Percentiles rank a stretch among this genome's conserved stretches.
Conservation (phyloP, 2,329 filamentous ascomycete genomes). For the Parastagonospora nodorum region DNA sequence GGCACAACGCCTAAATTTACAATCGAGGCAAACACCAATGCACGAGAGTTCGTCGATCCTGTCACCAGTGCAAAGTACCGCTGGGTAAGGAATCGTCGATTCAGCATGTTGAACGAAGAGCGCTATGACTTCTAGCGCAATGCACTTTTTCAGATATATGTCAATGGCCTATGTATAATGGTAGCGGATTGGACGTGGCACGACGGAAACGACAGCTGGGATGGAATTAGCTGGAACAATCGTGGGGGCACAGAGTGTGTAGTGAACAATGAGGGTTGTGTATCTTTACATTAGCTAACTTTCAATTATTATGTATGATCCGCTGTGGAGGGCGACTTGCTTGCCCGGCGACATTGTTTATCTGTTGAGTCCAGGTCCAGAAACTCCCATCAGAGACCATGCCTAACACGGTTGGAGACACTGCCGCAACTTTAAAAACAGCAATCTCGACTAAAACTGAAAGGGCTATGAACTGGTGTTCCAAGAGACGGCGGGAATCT, state of each 20-base stretch:
- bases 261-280: background rate
- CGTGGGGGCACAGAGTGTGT: background rate
- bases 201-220: background rate
- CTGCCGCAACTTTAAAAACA: too few species aligned
- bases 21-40: background rate
- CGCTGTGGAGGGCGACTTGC: too few species aligned
- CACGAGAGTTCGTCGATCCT: background rate
- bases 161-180: background rate
- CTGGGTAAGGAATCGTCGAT: background rate
- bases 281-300: too few species aligned
- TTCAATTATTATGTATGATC: too few species aligned
- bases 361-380: too few species aligned
- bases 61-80: background rate
- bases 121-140: background rate
- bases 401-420: too few species aligned
- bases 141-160: background rate
- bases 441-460: too few species aligned
- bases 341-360: too few species aligned
- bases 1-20: background rate
- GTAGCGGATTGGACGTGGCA: background rate
- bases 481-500: too few species aligned
- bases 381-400: too few species aligned
- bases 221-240: background rate
- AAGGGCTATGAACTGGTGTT: too few species aligned
- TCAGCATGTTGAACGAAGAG: background rate